These are phyloP conservation scores for Tephrocybe sp. DNA, from an alignment of 768 basidiomycete genomes.

Conservation along the genomic window DNA sequence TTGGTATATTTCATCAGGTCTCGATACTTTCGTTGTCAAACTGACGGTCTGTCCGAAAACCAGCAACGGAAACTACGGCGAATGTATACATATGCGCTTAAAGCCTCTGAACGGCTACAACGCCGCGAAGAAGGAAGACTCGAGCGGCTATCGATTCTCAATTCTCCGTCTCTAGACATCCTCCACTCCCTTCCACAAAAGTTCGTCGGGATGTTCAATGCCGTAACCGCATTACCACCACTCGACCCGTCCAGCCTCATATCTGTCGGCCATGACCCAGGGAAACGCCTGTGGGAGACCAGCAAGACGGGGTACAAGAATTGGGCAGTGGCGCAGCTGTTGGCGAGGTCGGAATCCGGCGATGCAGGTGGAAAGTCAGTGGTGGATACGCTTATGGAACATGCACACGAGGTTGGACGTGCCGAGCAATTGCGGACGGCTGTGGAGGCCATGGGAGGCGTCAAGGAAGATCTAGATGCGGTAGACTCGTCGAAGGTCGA, in stretches of 20 bases:
- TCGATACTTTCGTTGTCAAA: not conserved
- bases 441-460: slow-evolving; percentile 18
- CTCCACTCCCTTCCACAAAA: slow-evolving; percentile 38
- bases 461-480: slow-evolving; percentile 8
- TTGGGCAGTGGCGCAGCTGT: slow-evolving; percentile 67
- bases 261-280: slow-evolving; percentile 46
- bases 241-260: slow-evolving; percentile 36
- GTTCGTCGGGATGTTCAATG: slow-evolving; percentile 41
- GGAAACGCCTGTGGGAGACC: slow-evolving; percentile 78
- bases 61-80: slow-evolving; percentile 70
- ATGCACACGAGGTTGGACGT: slow-evolving; percentile 21
- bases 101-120: slow-evolving; percentile 41
- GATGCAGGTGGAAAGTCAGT: slow-evolving; percentile 18
- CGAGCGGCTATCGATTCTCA: slow-evolving; percentile 41
- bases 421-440: slow-evolving; percentile 26
- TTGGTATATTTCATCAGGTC: slow-evolving; percentile 32
- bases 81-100: slow-evolving; percentile 51
- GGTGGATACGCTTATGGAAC: slow-evolving; percentile 20
- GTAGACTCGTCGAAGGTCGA: slow-evolving; percentile 3
- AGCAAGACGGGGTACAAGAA: slow-evolving; percentile 71
- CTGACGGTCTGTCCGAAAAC: not conserved
- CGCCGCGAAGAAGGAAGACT: slow-evolving; percentile 43
- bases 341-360: slow-evolving; percentile 28
- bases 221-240: slow-evolving; percentile 47
- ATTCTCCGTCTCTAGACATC: slow-evolving; percentile 33